phyloP scores from a whole-genome alignment of 1,284 basidiomycete species.

The Limonomyces culmigenus region DNA sequence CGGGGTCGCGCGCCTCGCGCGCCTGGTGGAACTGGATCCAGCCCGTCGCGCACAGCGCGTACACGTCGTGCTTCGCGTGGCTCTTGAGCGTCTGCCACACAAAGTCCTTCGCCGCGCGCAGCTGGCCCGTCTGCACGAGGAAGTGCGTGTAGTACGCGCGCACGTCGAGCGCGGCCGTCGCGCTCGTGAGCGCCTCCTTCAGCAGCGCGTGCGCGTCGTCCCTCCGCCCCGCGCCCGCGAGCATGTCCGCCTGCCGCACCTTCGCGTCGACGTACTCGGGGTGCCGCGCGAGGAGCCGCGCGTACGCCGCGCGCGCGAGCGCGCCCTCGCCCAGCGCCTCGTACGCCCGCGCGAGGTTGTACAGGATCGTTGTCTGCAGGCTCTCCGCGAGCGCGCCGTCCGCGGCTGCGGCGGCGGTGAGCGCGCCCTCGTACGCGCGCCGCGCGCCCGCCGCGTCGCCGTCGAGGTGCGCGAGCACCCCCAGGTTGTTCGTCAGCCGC shows the following conservation, averaged over 20 bases:
- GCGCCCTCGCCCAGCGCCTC: slow-evolving; percentile 63
- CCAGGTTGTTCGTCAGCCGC: slow-evolving; percentile 72
- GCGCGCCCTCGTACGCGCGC: slow-evolving; percentile 47
- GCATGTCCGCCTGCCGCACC: slow-evolving; percentile 73
- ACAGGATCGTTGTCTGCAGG: slow-evolving; percentile 68
- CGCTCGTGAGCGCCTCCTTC: slow-evolving; percentile 70
- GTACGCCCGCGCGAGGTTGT: slow-evolving; percentile 78
- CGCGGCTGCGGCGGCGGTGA: slow-evolving; percentile 35
- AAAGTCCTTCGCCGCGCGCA: slow-evolving; percentile 70
- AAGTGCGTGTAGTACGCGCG: slow-evolving; percentile 82
- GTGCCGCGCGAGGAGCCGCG: slow-evolving; percentile 69
- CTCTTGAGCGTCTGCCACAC: slow-evolving; percentile 74
- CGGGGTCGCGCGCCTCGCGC: slow-evolving; percentile 53
- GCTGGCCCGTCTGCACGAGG: slow-evolving; percentile 58
- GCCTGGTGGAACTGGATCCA: slow-evolving; percentile 75
- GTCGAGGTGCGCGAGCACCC: slow-evolving; percentile 59
- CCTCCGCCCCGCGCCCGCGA: slow-evolving; percentile 45
- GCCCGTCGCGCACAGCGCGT: slow-evolving; percentile 77
- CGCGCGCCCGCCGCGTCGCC: slow-evolving; percentile 40
- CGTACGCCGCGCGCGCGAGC: slow-evolving; percentile 71
- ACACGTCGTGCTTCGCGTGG: slow-evolving; percentile 74
- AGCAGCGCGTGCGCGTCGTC: slow-evolving; percentile 75
- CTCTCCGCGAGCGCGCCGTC: slow-evolving; percentile 38
- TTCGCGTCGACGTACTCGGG: slow-evolving; percentile 93
- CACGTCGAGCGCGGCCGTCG: slow-evolving; percentile 57